Percentiles rank a stretch among this genome's conserved stretches.
Evolutionary conservation across 495 filamentous ascomycete genomes (phyloP).

Genomic region (Tuber melanosporum): DNA sequence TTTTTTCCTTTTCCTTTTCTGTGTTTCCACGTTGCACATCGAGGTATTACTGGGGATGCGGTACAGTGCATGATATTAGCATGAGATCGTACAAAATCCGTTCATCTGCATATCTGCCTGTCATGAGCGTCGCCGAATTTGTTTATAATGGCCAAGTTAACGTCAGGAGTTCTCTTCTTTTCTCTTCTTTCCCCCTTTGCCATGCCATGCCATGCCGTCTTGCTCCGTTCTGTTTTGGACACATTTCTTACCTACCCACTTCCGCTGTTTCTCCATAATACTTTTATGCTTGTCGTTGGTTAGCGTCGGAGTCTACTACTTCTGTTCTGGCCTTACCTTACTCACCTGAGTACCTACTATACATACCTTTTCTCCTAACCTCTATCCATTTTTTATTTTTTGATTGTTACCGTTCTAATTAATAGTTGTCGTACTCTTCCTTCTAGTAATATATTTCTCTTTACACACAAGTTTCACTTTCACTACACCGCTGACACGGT

Average conservation of each 20-base stretch:
- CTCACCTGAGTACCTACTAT: not conserved
- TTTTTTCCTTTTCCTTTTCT: not conserved
- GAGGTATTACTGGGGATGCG: not conserved
- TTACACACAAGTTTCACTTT: no score
- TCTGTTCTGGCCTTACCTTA: no score
- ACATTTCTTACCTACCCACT: not conserved
- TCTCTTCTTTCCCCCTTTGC: not conserved
- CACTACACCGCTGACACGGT: no score
- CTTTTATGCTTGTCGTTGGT: not conserved
- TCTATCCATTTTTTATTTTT: not conserved
- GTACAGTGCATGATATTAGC: not conserved
- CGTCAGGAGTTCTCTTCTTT: not conserved
- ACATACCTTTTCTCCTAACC: not conserved
- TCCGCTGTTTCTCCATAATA: not conserved
- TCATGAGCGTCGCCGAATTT: not conserved
- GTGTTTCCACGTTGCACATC: not conserved
- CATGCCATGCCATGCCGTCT: not conserved
- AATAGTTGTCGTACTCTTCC: not conserved
- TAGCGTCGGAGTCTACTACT: not conserved
- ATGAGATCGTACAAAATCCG: not conserved
- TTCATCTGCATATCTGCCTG: no score
- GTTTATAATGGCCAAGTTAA: not conserved
- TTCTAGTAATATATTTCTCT: no score
- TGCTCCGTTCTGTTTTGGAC: not conserved
- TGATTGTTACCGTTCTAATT: not conserved